Percentiles rank a stretch among this genome's conserved stretches.
Conservation (phyloP, 2,329 filamentous ascomycete genomes). For the Aspergillus persii region DNA sequence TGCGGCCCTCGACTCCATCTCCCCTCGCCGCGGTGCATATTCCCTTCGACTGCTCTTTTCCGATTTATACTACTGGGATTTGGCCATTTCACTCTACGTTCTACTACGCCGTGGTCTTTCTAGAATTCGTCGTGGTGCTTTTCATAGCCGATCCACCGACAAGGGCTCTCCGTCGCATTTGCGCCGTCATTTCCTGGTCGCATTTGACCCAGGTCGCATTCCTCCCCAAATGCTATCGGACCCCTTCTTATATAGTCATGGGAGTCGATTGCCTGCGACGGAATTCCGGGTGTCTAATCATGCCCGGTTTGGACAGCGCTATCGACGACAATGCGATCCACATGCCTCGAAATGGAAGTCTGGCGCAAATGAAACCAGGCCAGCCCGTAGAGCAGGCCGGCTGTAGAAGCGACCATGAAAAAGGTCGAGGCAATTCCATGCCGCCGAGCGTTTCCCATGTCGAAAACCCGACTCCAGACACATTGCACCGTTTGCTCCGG, state of each 20-base stretch:
- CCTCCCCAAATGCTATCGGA: neutral
- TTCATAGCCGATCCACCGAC: neutral
- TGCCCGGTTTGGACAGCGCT: neutral
- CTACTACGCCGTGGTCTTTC: neutral
- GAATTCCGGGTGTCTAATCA: neutral
- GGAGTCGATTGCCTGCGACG: neutral
- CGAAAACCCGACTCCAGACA: neutral
- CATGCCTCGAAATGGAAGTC: neutral
- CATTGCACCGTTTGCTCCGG: neutral
- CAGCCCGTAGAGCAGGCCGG: neutral
- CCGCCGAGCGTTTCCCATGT: neutral
- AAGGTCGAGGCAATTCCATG: neutral
- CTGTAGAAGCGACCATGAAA: neutral
- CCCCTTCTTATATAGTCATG: neutral
- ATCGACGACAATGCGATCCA: conserved; percentile 3
- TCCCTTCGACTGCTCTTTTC: neutral
- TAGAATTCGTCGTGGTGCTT: neutral
- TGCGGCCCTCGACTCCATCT: neutral
- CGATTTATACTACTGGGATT: neutral
- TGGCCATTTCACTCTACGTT: neutral
- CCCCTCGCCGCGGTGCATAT: neutral
- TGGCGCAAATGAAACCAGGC: conserved; percentile 3
- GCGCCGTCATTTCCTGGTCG: conserved; percentile 1
- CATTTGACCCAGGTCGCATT: conserved; percentile 5
- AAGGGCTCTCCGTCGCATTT: conserved; percentile 4